These are phyloP conservation scores for Tetrahymena thermophila DNA, from an alignment of 73 alveolate species.

Conservation along the genomic window DNA sequence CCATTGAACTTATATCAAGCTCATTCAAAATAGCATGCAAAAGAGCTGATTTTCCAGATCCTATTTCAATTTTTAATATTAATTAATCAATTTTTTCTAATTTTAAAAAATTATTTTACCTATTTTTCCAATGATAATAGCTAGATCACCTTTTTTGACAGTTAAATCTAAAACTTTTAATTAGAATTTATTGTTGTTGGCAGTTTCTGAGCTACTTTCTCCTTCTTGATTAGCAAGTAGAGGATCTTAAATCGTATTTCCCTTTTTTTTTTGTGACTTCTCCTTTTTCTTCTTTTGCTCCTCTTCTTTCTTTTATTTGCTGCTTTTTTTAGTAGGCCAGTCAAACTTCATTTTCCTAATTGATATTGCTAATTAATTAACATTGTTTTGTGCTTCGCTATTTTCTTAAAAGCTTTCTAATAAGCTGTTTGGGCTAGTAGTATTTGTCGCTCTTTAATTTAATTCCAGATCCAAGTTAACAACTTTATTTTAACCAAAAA, in stretches of 20 bases:
- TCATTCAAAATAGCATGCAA: slow-evolving; percentile 39
- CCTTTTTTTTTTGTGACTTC: background rate
- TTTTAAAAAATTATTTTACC: background rate
- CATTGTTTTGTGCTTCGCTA: background rate
- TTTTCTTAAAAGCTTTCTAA: background rate
- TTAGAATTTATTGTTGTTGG: background rate
- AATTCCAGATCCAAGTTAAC: background rate
- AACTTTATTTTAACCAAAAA: background rate
- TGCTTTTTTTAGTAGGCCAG: slow-evolving; percentile 22
- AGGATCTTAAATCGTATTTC: background rate
- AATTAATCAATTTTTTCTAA: background rate
- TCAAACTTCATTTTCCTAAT: slow-evolving; percentile 4
- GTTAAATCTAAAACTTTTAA: background rate
- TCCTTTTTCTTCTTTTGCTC: background rate
- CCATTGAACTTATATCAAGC: background rate
- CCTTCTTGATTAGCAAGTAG: background rate
- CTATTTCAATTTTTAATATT: background rate
- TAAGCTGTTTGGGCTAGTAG: background rate
- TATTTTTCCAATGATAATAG: slow-evolving; percentile 31
- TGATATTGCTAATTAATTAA: slow-evolving; percentile 3
- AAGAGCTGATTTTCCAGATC: slow-evolving; percentile 38
- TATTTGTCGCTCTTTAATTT: background rate
- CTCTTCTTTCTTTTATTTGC: background rate
- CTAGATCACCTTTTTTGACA: background rate
- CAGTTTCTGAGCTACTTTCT: background rate